phyloP scores from a whole-genome alignment of 805 yeast genomes.

The Hanseniaspora hatyaiensis region DNA sequence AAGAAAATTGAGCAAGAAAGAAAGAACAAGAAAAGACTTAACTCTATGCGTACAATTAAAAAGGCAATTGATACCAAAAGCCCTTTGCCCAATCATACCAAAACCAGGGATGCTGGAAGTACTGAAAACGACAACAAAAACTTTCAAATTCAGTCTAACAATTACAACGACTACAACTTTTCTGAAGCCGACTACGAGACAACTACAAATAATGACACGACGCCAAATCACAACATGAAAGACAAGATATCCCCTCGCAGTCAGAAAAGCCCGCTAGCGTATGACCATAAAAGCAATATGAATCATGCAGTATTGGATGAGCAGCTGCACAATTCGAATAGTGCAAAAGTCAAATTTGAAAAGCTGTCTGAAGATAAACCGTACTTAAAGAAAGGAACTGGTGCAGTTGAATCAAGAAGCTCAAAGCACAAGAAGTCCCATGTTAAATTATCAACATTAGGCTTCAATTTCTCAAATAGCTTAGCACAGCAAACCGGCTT shows the following conservation, averaged over 20 bases:
- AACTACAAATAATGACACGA: slow-evolving; percentile 12
- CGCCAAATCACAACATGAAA: neutral
- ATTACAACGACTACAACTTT: slow-evolving; percentile 13
- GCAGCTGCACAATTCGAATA: neutral
- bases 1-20: slow-evolving; percentile 11
- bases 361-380: neutral
- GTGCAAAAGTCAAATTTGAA: slow-evolving; percentile 9
- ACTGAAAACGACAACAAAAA: too few species aligned
- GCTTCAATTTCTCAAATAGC: too few species aligned
- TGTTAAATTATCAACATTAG: too few species aligned
- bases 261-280: neutral
- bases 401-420: too few species aligned
- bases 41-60: too few species aligned
- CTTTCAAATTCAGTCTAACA: neutral
- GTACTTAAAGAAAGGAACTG: too few species aligned
- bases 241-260: slow-evolving; percentile 1
- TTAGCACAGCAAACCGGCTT: too few species aligned
- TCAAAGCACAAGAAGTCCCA: too few species aligned
- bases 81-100: too few species aligned
- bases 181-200: slow-evolving; percentile 16
- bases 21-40: neutral
- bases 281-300: too few species aligned
- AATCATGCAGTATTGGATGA: too few species aligned
- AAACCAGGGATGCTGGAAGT: too few species aligned
- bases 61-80: neutral